Evolutionary conservation across 495 filamentous ascomycete species (phyloP), one percentile per base, ranked within the genome.

Genomic region (Rhypophila decipiens): DNA sequence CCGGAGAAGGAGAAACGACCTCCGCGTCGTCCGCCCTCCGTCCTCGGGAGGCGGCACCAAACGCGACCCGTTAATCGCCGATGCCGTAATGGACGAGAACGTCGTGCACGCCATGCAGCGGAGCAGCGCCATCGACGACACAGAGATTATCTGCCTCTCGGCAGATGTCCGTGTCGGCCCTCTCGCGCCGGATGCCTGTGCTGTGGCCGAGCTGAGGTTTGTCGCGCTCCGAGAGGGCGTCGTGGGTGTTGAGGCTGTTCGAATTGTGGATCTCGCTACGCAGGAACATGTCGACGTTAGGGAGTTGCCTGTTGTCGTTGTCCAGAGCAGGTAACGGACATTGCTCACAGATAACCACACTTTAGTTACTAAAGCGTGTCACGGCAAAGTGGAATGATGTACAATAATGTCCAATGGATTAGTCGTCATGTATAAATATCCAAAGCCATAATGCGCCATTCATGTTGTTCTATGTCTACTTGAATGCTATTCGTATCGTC

Each of bases 131-230:
- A 69, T 85, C n/a, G 87, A 93, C 39, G 69, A 77, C 27, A 78
- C 82, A 8, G 86, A 91, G 46, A 57, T 96, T 15, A 74, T 94
- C 8, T 88, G 86, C 56, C 69, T 96, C 37, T 94, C 84, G 50
- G 85, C 88, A 4, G 88, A 96, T 66, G 75, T 91, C 44, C 75
- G 87, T 27, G 75, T 95, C 39, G 91, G 93, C 0, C 88, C 88
- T 35, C 78, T 82, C 42, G 81, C 72, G 59, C 78, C 90, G 9
- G 82, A 79, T 9, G 88, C 86, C 1, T 96, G 90, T 51, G 86
- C 88, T 51, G 82, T 84, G 13, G 82, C 81, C 0, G 85, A 95
- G 63, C 64, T 96, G 42, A 78, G 84, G 47, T 87, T 96, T 42
- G 68, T 96, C 22, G 82, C 90, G 9, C 69, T 96, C 36, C 76